Percentiles rank a stretch among this genome's conserved stretches.
phyloP scores from a whole-genome alignment of 345 rosid genomes.

The Eucalyptus sp. region DNA sequence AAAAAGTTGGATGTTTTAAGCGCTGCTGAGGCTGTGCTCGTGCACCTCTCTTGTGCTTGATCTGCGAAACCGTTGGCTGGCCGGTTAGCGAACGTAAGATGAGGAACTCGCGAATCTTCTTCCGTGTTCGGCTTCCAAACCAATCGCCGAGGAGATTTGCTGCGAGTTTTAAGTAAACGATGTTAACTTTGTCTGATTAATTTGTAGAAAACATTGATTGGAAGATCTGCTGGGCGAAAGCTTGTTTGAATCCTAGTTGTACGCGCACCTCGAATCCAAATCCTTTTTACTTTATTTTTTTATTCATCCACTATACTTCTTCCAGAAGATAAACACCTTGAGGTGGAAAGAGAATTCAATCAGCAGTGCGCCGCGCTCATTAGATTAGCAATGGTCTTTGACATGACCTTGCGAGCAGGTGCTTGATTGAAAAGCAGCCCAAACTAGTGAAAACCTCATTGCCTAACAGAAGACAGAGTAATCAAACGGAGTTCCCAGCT shows the following conservation, averaged over 20 bases:
- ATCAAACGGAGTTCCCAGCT: background rate
- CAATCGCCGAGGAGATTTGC: background rate
- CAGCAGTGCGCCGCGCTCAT: rapidly evolving
- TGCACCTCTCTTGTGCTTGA: background rate
- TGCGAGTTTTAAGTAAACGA: background rate
- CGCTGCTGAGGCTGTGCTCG: background rate
- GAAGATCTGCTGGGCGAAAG: background rate
- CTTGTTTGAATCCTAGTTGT: background rate
- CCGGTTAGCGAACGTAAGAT: background rate
- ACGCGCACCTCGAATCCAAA: background rate
- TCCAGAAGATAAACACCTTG: background rate
- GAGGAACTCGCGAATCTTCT: background rate
- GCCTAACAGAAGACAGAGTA: background rate
- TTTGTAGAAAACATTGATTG: background rate
- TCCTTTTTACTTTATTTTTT: background rate
- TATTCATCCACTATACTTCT: background rate
- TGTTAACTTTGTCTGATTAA: background rate
- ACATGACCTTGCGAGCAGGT: background rate
- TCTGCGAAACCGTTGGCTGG: background rate
- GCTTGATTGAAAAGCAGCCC: background rate
- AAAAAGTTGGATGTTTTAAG: background rate
- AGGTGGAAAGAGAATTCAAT: background rate
- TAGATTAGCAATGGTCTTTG: background rate
- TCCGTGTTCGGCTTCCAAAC: background rate
- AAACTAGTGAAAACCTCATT: background rate